These are phyloP conservation scores for Glebionis coronaria DNA, from an alignment of 129 eudicot species.

Conservation along the genomic window DNA sequence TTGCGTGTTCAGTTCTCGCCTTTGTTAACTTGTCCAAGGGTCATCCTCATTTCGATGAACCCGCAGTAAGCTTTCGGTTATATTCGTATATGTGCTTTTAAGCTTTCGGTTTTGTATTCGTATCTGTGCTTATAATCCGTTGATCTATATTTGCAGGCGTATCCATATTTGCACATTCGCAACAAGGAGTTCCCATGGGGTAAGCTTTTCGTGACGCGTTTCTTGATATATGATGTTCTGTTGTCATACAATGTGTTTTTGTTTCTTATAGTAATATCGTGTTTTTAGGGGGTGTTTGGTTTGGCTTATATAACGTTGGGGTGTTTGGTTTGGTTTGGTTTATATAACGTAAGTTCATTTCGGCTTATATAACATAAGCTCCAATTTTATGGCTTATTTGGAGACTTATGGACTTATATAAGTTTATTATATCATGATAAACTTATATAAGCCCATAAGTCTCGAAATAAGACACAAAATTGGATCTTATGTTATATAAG, in stretches of 20 bases:
- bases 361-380: too few relatives aligned
- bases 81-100: too few relatives aligned
- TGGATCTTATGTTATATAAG: too few relatives aligned
- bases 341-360: too few relatives aligned
- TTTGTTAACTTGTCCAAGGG: slow-evolving; percentile 66
- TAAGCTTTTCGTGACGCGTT: slow-evolving; percentile 27
- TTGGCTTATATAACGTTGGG: too few relatives aligned
- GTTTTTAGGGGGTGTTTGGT: too few relatives aligned
- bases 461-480: too few relatives aligned
- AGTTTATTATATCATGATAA: too few relatives aligned
- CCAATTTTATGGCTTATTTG: too few relatives aligned
- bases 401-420: too few relatives aligned
- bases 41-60: slow-evolving; percentile 76
- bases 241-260: not conserved
- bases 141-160: slow-evolving; percentile 47
- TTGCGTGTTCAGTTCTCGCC: slow-evolving; percentile 54
- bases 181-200: slow-evolving; percentile 99
- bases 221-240: not conserved
- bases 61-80: slow-evolving; percentile 58
- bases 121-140: not conserved
- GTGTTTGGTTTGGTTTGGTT: too few relatives aligned
- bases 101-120: slow-evolving; percentile 26
- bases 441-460: too few relatives aligned
- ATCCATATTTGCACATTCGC: slow-evolving; percentile 82
- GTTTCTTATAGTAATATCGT: not conserved